Percentiles rank a stretch among this genome's conserved stretches.
Evolutionary conservation across 768 basidiomycete species (phyloP).

Genomic region (Boletus pseudopeckii): DNA sequence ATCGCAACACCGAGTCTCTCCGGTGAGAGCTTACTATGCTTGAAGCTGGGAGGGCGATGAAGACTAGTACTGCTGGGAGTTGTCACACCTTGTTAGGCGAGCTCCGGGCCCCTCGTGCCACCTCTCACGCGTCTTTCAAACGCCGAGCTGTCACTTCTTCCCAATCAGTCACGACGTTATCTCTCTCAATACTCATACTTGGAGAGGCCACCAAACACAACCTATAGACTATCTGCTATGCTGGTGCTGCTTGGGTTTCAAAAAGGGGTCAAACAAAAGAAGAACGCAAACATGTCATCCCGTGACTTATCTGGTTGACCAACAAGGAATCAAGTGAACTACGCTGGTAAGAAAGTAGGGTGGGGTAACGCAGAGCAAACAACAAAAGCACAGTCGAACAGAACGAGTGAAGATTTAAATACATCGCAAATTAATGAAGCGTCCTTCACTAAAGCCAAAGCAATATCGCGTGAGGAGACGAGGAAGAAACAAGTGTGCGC

Average conservation of each 20-base stretch:
- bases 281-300: too few species aligned
- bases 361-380: conserved; percentile 2
- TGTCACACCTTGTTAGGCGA: neutral
- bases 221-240: too few species aligned
- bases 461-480: neutral
- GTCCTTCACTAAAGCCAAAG: conserved; percentile 15
- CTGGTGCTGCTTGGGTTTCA: too few species aligned
- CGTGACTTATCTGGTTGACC: too few species aligned
- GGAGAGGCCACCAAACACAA: too few species aligned
- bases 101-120: neutral
- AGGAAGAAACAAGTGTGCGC: neutral
- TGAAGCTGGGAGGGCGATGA: neutral
- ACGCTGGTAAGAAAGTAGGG: neutral
- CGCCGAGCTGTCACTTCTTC: neutral
- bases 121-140: too few species aligned
- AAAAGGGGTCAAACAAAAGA: too few species aligned
- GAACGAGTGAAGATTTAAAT: conserved; percentile 8
- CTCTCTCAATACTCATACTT: neutral
- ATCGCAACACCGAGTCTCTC: too few species aligned
- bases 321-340: neutral
- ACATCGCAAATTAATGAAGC: conserved; percentile 15
- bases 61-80: neutral
- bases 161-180: too few species aligned
- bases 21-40: neutral
- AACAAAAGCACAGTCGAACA: conserved; percentile 5